A percentile compares a stretch with the other conserved stretches of the same genome.
Conservation (phyloP, 192 early-diverging fungal species). For the Lobosporangium transversale region DNA sequence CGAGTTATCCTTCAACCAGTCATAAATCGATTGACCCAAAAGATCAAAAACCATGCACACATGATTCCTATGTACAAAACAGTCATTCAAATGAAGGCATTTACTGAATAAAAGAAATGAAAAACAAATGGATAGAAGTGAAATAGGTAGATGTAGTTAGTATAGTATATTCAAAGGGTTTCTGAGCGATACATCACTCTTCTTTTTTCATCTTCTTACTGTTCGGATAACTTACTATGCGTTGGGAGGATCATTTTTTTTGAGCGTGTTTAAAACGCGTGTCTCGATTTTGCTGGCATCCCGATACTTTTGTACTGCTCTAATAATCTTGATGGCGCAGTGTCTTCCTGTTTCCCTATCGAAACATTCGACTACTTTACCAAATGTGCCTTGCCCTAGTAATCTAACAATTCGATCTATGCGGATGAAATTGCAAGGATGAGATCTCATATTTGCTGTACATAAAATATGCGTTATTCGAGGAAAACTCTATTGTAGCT, state of each 20-base stretch:
- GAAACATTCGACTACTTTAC: conserved; percentile 91
- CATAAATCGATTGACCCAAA: conserved; percentile 87
- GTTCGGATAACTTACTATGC: conserved; percentile 64
- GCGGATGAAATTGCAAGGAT: too few relatives aligned
- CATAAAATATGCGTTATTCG: not conserved
- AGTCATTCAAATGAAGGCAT: conserved; percentile 89
- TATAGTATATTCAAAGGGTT: not conserved
- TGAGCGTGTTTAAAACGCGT: conserved; percentile 81
- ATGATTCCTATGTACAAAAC: conserved; percentile 92
- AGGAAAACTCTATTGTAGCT: not conserved
- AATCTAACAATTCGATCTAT: conserved; percentile 83
- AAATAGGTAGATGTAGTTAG: not conserved
- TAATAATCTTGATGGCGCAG: conserved; percentile 94
- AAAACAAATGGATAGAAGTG: not conserved
- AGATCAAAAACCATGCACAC: conserved; percentile 99
- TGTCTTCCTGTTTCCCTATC: conserved; percentile 67
- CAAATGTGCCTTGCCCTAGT: conserved; percentile 97
- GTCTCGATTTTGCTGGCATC: conserved; percentile 94
- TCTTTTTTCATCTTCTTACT: not conserved
- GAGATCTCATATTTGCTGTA: not conserved
- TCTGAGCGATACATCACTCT: not conserved
- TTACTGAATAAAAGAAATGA: conserved; percentile 59
- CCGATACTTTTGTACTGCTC: conserved; percentile 92
- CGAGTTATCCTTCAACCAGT: conserved; percentile 92
- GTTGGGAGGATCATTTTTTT: conserved; percentile 84